phyloP scores from a whole-genome alignment of 495 filamentous ascomycete species.

The Trichoderma reesei region DNA sequence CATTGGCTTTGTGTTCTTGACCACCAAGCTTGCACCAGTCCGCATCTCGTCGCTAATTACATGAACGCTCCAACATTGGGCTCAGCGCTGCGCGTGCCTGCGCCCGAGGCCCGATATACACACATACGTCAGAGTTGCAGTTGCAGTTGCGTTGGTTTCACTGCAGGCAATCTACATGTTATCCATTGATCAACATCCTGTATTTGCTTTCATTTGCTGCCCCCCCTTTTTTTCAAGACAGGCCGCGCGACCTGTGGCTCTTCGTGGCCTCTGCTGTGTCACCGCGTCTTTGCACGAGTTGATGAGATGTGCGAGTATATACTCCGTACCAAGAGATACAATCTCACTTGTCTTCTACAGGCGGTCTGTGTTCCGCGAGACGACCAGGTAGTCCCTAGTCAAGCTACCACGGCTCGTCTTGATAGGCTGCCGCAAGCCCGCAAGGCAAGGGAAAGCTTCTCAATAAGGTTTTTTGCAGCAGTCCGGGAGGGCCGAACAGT shows the following conservation, averaged over 20 bases:
- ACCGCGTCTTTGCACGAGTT: neutral
- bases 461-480: neutral
- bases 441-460: neutral
- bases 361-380: neutral
- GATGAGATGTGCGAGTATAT: neutral
- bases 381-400: neutral
- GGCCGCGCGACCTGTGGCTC: neutral
- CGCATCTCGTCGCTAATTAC: neutral
- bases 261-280: slow-evolving; percentile 4
- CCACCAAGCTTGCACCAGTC: too few relatives aligned
- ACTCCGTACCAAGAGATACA: too few relatives aligned
- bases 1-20: too few relatives aligned
- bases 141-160: neutral
- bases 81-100: neutral
- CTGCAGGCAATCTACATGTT: neutral
- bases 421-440: neutral
- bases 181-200: neutral
- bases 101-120: neutral
- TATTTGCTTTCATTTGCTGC: neutral
- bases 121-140: neutral
- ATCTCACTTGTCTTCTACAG: too few relatives aligned
- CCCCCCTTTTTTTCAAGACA: too few relatives aligned
- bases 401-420: neutral
- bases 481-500: neutral
- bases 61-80: neutral